Evolutionary conservation across 768 basidiomycete genomes (phyloP), one percentile per base, ranked within the genome.

Genomic region (Tricholoma hemisulphureum): DNA sequence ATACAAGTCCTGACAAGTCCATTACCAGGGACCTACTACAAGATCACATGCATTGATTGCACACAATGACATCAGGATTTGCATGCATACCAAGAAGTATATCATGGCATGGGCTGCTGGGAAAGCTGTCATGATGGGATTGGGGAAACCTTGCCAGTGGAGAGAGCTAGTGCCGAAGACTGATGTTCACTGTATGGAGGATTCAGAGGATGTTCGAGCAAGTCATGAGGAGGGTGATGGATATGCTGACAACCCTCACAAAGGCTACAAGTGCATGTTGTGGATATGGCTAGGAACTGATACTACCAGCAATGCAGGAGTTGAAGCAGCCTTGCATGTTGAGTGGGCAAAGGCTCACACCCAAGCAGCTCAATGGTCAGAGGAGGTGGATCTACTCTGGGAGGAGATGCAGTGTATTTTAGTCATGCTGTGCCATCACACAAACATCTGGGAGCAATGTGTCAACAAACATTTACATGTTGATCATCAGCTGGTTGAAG

Each of bases 331-430:
- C 18, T 20, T 39, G 37, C n/a, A n/a, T 39, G 10, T 31, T 6
- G 31, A 31, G 10, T 31, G 31, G 31, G 10, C 10, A 10, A 31
- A 31, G 41, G 41, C 41, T 7, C 31, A 32, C n/a, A 32, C 53
- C 63, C 50, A 34, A 49, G 62, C 55, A 58, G 55, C 3, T 63
- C 64, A 35, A 65, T 64, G 6, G 65, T 58, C 6, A 67, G 63
- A 56, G 14, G 62, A 49, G 29, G 29, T 32, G 8, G 62, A 56
- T 10, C 3, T 6, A n/a, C 24, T 23, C 7, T 3, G 49, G 35
- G 53, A 48, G 14, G 54, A 63, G 50, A 51, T 39, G 58, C 34
- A 53, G 60, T 43, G 28, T 49, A 20, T 29, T 20, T 39, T 39
- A n/a, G 37, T 39, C 37, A 18, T n/a, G 37, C 37, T 39, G 37